Percentiles rank a stretch among this genome's conserved stretches.
Conservation (phyloP, 2,329 filamentous ascomycete species). For the Knoxdaviesia proteae region DNA sequence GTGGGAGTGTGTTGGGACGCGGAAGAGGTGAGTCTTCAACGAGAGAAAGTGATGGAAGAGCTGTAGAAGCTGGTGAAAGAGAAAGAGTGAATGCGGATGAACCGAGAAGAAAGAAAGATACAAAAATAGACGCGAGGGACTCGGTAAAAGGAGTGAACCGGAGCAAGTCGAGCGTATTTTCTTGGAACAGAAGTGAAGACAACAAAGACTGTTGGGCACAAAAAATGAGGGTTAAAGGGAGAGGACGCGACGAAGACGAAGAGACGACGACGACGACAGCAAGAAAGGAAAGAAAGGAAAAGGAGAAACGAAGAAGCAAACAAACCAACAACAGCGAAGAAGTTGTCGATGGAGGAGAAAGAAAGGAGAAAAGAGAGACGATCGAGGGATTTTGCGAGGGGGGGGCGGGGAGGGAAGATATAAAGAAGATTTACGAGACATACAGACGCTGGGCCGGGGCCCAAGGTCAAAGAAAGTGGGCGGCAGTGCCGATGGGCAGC, state of each 20-base stretch:
- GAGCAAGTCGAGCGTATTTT: slow-evolving; percentile 2
- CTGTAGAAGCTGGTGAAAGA: not conserved
- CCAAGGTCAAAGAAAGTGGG: too few relatives aligned
- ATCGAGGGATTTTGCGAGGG: too few relatives aligned
- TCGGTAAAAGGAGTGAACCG: slow-evolving; percentile 3
- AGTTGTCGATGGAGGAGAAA: not conserved
- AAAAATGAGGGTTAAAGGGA: not conserved
- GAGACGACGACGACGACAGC: not conserved
- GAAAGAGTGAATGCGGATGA: slow-evolving; percentile 1
- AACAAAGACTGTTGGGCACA: too few relatives aligned
- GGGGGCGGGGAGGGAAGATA: too few relatives aligned
- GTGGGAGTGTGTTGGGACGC: too few relatives aligned
- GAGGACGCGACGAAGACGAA: slow-evolving; percentile 2
- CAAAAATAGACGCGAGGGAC: not conserved
- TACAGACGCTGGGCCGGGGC: too few relatives aligned
- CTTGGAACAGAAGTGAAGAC: not conserved
- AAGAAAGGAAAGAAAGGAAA: slow-evolving; percentile 1
- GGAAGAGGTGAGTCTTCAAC: not conserved
- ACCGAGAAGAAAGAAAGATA: not conserved
- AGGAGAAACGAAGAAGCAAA: not conserved
- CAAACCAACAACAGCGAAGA: not conserved
- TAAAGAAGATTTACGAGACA: too few relatives aligned
- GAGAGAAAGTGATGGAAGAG: slow-evolving; percentile 1
- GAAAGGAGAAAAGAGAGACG: not conserved
- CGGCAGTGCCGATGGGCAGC: too few relatives aligned